Base-by-base conservation (phyloP, 164 flowering plant species). In the Paratinospora sagittata region DNA sequence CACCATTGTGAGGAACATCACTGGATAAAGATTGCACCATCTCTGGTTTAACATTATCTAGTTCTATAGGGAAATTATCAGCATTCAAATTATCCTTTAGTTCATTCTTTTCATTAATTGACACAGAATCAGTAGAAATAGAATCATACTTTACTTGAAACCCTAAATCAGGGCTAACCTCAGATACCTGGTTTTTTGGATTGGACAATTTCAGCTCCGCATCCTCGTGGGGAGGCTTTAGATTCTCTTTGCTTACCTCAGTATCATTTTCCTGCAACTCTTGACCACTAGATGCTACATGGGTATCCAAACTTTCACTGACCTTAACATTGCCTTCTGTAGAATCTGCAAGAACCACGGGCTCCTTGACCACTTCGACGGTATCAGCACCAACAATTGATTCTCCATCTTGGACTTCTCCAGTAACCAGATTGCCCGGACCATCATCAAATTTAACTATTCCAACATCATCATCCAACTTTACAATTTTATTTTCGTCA, bases 101-200 rank as follows among this genome's bases (percentile, higher is more conserved):
- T 84, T 92, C 98, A 85, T 83, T 90, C 78, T 84, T 90, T 85
- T 94, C 93, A 88, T 78, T 85, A 91, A 89, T 84, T 82, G 91
- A 84, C 80, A 90, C 81, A 92, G 85, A 82, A 84, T 84, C 93
- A 89, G 89, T 82, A 89, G 90, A 87, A 89, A 90, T 84, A 84
- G 90, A 93, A 85, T 89, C 97, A 89, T 86, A 85, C 79, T 79
- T 87, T 90, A 93, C 87, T 84, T 84, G 88, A 82, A 80, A 80
- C 90, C 92, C 96, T 87, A 90, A 84, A 84, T 39, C 79, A 77
- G 84, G 82, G 90, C 82, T 86, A 85, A 88, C 95, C 90, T 89
- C 90, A 86, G 92, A 81, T 90, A 94, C 98, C 97, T 90, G 97
- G 78, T 85, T 79, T 70, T 74, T 69, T n/a, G 84, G 76, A 71